Evolutionary conservation across 768 basidiomycete species (phyloP).

Genomic region (Tylopilus vinaceipallidus): DNA sequence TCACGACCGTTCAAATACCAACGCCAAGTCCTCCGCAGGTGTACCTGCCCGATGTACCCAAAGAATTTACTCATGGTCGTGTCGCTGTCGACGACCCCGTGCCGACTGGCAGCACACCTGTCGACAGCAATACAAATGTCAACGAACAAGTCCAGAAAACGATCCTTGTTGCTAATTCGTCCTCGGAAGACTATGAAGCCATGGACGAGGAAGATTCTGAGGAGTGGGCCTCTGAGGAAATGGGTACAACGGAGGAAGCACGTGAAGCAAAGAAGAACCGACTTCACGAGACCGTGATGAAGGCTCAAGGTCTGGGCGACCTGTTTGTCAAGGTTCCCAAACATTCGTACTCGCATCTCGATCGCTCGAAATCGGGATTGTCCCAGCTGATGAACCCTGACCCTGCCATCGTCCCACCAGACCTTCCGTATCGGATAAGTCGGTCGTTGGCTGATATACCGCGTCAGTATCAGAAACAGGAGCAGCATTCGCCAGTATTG

Average conservation of each 20-base stretch:
- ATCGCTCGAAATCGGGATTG: conserved; percentile 54
- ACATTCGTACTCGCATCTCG: conserved; percentile 59
- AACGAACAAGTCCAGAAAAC: conserved; percentile 36
- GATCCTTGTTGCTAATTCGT: conserved; percentile 47
- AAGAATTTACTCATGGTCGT: conserved; percentile 4
- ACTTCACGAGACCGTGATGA: conserved; percentile 54
- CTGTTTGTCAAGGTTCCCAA: conserved; percentile 70
- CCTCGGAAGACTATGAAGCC: conserved; percentile 49
- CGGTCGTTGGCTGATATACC: conserved; percentile 50
- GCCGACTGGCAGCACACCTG: conserved; percentile 15
- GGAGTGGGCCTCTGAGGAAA: conserved; percentile 60
- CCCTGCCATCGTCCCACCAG: conserved; percentile 54
- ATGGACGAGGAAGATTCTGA: conserved; percentile 54
- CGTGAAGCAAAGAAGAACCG: conserved; percentile 32
- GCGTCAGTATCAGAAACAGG: conserved; percentile 24
- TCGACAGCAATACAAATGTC: conserved; percentile 7
- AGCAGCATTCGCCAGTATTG: conserved; percentile 19
- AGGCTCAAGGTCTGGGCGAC: conserved; percentile 63
- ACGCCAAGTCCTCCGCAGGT: conserved; percentile 7
- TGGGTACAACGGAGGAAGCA: conserved; percentile 36
- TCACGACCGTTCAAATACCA: conserved; percentile 8
- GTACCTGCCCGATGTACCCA: conserved; percentile 22
- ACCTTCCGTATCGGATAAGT: conserved; percentile 57
- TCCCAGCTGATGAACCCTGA: conserved; percentile 73
- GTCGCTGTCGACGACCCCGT: neutral